Evolutionary conservation across 108 stramenopile species (phyloP), one percentile per base, ranked within the genome.

Genomic region (Epithemia pelagica): DNA sequence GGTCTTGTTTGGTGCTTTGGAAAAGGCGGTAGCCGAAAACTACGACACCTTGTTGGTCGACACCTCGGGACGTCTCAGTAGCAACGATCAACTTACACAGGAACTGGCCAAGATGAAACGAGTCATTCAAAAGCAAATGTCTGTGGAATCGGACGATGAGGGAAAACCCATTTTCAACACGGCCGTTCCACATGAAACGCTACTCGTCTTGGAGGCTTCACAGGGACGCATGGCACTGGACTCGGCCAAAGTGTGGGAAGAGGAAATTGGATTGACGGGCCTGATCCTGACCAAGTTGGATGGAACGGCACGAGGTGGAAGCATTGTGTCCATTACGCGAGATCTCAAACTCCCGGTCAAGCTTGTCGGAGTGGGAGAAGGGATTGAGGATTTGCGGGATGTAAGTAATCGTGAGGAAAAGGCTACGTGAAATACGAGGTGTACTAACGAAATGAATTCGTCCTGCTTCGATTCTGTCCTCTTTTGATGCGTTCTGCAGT

Each of bases 301-400:
- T 81, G 95, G 95, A 3, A 92, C 88, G 67, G 95, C 97, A 19
- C 77, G 89, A 46, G 97, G 94, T 32, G 97, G 97, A 8, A 93
- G 92, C 72, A 93, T 96, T 7, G 93, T 96, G 23, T 89, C 92
- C 15, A 81, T 96, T 19, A 91, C 84, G 58, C 75, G 87, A 52
- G 97, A 97, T 59, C 78, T 97, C 32, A 77, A 84, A 62, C 80
- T 97, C 29, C 95, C 97, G 20, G 95, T 97, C n/a, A 97, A 97
- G 73, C 77, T 97, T 26, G 85, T 97, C 30, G 97, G 97, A 28
- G 95, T 97, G 25, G 97, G 97, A 52, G 97, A 97, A 76, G 84
- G 85, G 28, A 82, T 93, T 52, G 81, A 87, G 46, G 91, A 93
- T 77, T 71, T 93, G 59, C 77, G 77, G 58, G 91, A 93, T 79